Evolutionary conservation across 441 rosid genomes (phyloP).

Genomic region (Gossypium trilobum): DNA sequence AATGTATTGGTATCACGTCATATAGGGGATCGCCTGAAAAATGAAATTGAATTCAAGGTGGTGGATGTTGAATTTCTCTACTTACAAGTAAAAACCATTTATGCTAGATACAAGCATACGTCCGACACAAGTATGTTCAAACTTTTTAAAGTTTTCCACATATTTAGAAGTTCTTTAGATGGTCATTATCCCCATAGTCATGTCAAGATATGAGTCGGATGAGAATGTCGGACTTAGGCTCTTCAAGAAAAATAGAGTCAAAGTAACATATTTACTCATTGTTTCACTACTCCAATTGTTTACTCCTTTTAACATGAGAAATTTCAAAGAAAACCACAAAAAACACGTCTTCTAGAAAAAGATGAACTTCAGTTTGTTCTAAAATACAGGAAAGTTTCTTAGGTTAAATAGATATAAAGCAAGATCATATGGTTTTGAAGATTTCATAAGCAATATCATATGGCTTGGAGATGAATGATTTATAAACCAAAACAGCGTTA

Average conservation of each 20-base stretch:
- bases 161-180: not conserved
- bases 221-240: not conserved
- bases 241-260: not conserved
- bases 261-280: not conserved
- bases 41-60: slow-evolving; percentile 17
- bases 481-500: not conserved
- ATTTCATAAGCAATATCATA: not conserved
- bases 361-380: not conserved
- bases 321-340: not conserved
- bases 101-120: not conserved
- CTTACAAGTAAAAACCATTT: not conserved
- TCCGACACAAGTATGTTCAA: not conserved
- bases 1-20: slow-evolving; percentile 73
- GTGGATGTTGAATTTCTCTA: not conserved
- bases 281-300: not conserved
- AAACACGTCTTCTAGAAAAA: not conserved
- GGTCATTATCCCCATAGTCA: not conserved
- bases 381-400: not conserved
- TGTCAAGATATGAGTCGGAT: not conserved
- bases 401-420: not conserved
- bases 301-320: not conserved
- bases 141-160: not conserved
- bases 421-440: not conserved
- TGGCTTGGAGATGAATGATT: not conserved
- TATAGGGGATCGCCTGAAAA: slow-evolving; percentile 73